These are phyloP conservation scores for Microbotryum saponariae DNA, from an alignment of 1,284 basidiomycete species.

Conservation along the genomic window DNA sequence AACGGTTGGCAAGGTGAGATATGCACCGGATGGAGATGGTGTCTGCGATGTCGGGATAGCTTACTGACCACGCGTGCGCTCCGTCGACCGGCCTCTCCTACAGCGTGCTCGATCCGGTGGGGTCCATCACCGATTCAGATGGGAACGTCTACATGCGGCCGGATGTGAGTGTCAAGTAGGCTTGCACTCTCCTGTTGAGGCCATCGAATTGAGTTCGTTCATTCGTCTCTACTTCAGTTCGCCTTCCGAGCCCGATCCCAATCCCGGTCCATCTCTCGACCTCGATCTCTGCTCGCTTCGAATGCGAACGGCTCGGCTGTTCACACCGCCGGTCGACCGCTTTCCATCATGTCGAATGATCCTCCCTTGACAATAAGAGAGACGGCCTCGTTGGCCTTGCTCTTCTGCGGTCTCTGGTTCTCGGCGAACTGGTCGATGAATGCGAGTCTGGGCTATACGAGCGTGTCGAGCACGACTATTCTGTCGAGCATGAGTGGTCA, in stretches of 20 bases:
- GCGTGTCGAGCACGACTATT: constrained; percentile 83
- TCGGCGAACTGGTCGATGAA: constrained; percentile 84
- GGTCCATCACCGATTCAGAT: constrained; percentile 1
- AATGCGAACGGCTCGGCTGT: background rate
- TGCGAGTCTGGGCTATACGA: constrained; percentile 70
- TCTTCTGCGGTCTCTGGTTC: constrained; percentile 60
- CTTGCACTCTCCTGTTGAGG: background rate
- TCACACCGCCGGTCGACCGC: constrained; percentile 15
- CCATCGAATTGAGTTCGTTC: background rate
- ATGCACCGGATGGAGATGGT: background rate
- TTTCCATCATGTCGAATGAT: constrained; percentile 16
- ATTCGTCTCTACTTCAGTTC: background rate
- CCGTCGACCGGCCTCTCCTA: no score
- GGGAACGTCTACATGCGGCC: constrained; percentile 5
- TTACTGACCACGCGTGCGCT: background rate
- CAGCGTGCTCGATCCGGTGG: constrained; percentile 2
- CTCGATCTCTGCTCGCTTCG: constrained; percentile 7
- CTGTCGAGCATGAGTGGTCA: constrained; percentile 78
- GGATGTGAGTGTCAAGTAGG: background rate
- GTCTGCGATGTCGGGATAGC: background rate
- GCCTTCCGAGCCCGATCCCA: background rate
- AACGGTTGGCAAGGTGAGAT: background rate
- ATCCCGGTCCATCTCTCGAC: constrained; percentile 21
- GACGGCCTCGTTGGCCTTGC: constrained; percentile 65
- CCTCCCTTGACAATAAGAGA: constrained; percentile 54